A percentile compares a stretch with the other conserved stretches of the same genome.
phyloP scores from a whole-genome alignment of 805 yeast genomes.

The Schwanniomyces vanrijiae region DNA sequence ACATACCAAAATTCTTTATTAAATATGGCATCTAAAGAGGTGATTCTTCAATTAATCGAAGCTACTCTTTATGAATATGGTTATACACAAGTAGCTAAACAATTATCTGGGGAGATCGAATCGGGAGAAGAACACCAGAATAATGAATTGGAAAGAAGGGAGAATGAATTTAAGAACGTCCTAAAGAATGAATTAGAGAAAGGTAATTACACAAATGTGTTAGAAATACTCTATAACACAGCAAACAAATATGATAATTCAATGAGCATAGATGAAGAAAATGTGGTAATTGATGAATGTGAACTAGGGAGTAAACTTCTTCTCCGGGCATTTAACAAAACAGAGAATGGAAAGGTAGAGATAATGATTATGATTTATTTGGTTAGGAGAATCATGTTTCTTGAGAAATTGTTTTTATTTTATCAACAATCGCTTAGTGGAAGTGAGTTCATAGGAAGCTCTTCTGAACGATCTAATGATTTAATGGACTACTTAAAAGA shows the following conservation, averaged over 20 bases:
- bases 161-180: constrained; percentile 14
- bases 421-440: constrained; percentile 5
- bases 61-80: constrained; percentile 32
- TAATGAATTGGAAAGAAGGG: neutral
- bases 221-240: constrained; percentile 11
- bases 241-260: constrained; percentile 4
- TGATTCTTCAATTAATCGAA: constrained; percentile 29
- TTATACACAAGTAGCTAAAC: constrained; percentile 22
- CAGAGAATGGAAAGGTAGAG: neutral
- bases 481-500: constrained; percentile 24
- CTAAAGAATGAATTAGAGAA: constrained; percentile 12
- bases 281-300: neutral
- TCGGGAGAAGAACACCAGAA: constrained; percentile 4
- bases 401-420: constrained; percentile 15
- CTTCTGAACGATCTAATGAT: neutral
- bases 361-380: constrained; percentile 20
- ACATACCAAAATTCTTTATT: neutral
- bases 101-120: constrained; percentile 11
- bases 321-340: neutral
- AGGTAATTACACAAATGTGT: constrained; percentile 14
- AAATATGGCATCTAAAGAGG: constrained; percentile 22
- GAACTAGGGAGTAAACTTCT: neutral
- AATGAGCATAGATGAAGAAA: constrained; percentile 7
- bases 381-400: constrained; percentile 20
- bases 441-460: neutral